phyloP scores from a whole-genome alignment of 148 eudicot species.

The Rhododendron vialii region DNA sequence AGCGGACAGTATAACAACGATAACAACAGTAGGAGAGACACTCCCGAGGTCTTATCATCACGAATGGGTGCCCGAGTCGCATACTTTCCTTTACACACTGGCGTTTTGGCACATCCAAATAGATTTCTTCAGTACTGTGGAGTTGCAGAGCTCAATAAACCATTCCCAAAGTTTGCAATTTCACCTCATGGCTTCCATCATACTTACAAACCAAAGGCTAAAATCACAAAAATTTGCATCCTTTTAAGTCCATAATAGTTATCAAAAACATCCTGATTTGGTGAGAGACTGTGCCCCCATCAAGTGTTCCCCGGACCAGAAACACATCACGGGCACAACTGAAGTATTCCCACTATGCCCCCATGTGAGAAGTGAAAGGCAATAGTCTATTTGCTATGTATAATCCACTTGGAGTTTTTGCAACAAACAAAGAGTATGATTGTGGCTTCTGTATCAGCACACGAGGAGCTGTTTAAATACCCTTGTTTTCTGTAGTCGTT shows the following conservation, averaged over 20 bases:
- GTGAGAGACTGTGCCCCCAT: not conserved
- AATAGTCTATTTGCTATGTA: not conserved
- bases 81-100: not conserved
- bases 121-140: not conserved
- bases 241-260: not conserved
- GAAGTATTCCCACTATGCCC: not conserved
- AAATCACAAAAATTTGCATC: not conserved
- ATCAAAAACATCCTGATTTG: not conserved
- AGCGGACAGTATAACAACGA: not conserved
- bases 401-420: slow-evolving; percentile 5
- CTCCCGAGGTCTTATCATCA: too few species aligned
- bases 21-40: not conserved
- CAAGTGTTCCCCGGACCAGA: not conserved
- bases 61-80: not conserved
- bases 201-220: not conserved
- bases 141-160: not conserved
- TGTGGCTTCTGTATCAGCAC: not conserved
- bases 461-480: not conserved
- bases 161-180: not conserved
- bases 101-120: not conserved
- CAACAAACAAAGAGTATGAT: not conserved
- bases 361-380: slow-evolving; percentile 9
- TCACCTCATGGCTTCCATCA: not conserved
- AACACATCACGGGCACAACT: slow-evolving; percentile 7
- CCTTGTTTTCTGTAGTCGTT: not conserved